Evolutionary conservation across 352 stramenopile species (phyloP).

Genomic region (Pythium volutum): DNA sequence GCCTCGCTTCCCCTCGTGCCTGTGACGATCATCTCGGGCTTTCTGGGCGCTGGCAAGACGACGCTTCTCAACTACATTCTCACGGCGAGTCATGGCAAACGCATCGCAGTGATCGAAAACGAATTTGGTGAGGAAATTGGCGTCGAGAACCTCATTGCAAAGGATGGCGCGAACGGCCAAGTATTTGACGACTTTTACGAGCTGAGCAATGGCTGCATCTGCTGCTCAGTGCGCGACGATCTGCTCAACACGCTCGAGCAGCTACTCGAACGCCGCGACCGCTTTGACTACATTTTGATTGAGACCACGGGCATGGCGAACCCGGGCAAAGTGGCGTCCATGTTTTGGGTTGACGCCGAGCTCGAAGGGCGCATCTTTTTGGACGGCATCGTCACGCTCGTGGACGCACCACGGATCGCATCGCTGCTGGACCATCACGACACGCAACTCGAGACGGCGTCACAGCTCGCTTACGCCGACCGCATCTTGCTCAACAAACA

Average conservation of each 20-base stretch:
- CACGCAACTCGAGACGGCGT: conserved; percentile 76
- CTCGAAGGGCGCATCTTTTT: conserved; percentile 87
- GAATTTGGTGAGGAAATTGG: conserved; percentile 97
- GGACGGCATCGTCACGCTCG: conserved; percentile 96
- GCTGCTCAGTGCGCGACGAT: conserved; percentile 95
- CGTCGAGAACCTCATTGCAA: conserved; percentile 91
- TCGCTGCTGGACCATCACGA: conserved; percentile 15
- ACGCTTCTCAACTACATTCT: conserved; percentile 98
- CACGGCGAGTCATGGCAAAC: conserved; percentile 87
- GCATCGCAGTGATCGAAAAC: conserved; percentile 98
- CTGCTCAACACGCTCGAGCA: conserved; percentile 78
- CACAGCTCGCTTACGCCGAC: conserved; percentile 98
- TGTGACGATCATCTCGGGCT: conserved; percentile 96
- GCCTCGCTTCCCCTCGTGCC: conserved; percentile 43
- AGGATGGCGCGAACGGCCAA: conserved; percentile 53
- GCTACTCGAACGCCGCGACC: conserved; percentile 75
- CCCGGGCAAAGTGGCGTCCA: conserved; percentile 92
- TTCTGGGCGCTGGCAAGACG: conserved; percentile 96
- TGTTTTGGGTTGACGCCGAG: conserved; percentile 96
- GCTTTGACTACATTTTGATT: conserved; percentile 92
- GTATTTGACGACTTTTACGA: conserved; percentile 92
- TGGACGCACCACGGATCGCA: conserved; percentile 94
- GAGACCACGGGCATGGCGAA: conserved; percentile 95
- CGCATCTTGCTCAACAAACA: conserved; percentile 98
- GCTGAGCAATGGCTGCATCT: conserved; percentile 98